Conservation (phyloP, 2,329 filamentous ascomycete genomes). For the Chlorencoelia australis region DNA sequence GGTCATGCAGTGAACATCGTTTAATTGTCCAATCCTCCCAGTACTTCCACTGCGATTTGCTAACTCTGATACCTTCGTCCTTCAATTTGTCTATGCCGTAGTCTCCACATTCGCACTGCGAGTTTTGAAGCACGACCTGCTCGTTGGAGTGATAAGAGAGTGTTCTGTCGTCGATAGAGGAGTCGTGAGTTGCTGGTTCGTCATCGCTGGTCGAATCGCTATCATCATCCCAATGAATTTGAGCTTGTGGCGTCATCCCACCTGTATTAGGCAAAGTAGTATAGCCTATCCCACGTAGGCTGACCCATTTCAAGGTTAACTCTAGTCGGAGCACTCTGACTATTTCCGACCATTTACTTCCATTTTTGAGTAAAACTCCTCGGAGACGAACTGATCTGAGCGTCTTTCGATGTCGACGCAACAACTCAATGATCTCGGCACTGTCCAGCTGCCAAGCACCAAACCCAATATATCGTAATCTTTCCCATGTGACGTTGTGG, state of each 20-base stretch:
- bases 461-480: conserved; percentile 52
- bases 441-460: conserved; percentile 53
- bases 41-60: conserved; percentile 7
- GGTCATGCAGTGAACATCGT: conserved; percentile 5
- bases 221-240: not conserved
- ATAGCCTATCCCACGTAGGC: conserved; percentile 52
- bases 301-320: conserved; percentile 51
- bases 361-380: conserved; percentile 50
- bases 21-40: conserved; percentile 8
- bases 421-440: conserved; percentile 48
- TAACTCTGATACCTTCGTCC: not conserved
- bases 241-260: not conserved
- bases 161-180: not conserved
- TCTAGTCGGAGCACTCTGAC: conserved; percentile 44
- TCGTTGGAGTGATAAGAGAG: not conserved
- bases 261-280: conserved; percentile 19
- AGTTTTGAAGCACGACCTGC: too few species aligned
- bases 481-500: conserved; percentile 50
- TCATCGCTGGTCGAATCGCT: not conserved
- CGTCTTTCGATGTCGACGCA: conserved; percentile 43
- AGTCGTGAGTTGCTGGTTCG: not conserved
- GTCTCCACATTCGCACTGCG: conserved; percentile 3
- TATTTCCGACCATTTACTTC: conserved; percentile 51
- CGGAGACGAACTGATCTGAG: conserved; percentile 49
- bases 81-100: conserved; percentile 2